Evolutionary conservation across 139 green algal genomes (phyloP), one percentile per base, ranked within the genome.

Genomic region (Zygnema circumcarinatum): DNA sequence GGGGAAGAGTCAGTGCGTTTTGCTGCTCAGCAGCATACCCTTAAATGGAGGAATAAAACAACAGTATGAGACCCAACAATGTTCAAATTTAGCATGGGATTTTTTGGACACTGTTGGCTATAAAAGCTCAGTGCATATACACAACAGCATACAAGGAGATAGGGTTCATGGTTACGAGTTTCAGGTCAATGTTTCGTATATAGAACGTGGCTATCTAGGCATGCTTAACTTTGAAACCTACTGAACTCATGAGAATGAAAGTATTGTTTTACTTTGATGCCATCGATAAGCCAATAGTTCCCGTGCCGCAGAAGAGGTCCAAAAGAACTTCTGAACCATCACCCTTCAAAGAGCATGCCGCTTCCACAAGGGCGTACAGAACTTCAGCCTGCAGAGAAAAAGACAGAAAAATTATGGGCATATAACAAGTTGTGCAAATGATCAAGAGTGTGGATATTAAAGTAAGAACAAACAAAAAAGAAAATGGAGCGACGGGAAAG

Each of bases 231-330:
- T n/a, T n/a, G n/a, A n/a, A n/a, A n/a, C n/a, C n/a, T n/a, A n/a
- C n/a, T n/a, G n/a, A n/a, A n/a, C n/a, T n/a, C n/a, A n/a, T n/a
- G n/a, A n/a, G n/a, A n/a, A n/a, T n/a, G n/a, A n/a, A n/a, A n/a
- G 38, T 56, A 56, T 31, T 84, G 25, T 1, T 47, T 88, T 38
- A 87, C 74, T 72, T 74, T 11, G 1, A 0, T 1, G 96, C 96
- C 75, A 98, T 88, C 3, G 86, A 92, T 29, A 98, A 85, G 0
- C 92, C 95, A 73, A 98, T 96, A 31, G 93, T 94, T 38, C 96
- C 96, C 1, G 95, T 95, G 41, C 96, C 96, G 83, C 94, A 98
- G 90, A 96, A 98, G 0, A 98, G 92, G 90, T 98, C 96, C 74
- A 98, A 90, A 40, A 98, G 67, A 83, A 94, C 31, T 76, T 94